phyloP scores from a whole-genome alignment of 1,284 basidiomycete genomes.

The Irpex sp. region DNA sequence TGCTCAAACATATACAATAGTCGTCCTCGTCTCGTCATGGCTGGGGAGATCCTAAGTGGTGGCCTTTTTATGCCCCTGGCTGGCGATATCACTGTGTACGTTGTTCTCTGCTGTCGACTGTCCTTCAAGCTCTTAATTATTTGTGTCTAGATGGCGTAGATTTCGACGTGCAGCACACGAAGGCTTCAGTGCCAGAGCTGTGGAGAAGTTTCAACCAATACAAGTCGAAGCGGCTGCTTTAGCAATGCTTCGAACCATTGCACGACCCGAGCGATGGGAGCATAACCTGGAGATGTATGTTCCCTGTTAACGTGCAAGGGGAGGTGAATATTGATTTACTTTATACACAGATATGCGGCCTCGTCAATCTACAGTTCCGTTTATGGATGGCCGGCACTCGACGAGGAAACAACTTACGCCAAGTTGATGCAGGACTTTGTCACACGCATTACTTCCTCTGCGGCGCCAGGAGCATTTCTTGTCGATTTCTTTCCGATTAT shows the following conservation, averaged over 20 bases:
- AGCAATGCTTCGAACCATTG: background rate
- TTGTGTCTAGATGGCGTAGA: background rate
- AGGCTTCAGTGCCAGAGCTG: background rate
- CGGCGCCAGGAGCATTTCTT: background rate
- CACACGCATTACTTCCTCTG: background rate
- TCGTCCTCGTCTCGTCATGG: constrained; percentile 58
- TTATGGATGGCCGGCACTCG: background rate
- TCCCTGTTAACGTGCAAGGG: background rate
- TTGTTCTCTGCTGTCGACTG: background rate
- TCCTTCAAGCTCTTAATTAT: background rate
- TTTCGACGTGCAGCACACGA: background rate
- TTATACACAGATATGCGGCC: background rate
- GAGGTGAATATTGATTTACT: background rate
- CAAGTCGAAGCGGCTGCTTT: background rate
- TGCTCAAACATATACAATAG: constrained; percentile 61
- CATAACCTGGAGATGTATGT: background rate
- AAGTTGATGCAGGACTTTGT: background rate
- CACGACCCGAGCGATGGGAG: background rate
- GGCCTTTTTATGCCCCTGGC: background rate
- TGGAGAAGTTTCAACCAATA: background rate
- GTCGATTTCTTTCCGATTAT: constrained; percentile 2
- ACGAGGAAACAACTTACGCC: background rate
- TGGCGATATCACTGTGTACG: background rate
- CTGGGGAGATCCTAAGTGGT: constrained; percentile 32
- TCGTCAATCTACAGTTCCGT: background rate